Conservation (phyloP, 1,284 basidiomycete species). For the Ganoderma multipileum region DNA sequence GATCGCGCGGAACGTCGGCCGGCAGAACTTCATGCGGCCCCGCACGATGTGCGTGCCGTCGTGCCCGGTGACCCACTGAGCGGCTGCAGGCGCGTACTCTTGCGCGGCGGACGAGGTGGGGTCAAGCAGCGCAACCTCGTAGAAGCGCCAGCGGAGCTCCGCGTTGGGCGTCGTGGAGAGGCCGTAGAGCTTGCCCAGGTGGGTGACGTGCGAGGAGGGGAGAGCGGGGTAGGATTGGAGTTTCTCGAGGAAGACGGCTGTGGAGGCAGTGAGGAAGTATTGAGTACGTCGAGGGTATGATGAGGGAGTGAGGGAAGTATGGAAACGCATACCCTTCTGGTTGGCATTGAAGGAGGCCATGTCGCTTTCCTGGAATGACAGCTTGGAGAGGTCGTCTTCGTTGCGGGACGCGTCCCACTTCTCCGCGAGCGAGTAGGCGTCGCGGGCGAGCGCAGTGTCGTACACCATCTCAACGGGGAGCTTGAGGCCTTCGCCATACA, state of each 20-base stretch:
- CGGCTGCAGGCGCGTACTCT: constrained; percentile 56
- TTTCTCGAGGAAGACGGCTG: constrained; percentile 80
- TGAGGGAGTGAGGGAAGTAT: constrained; percentile 1
- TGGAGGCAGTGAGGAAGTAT: constrained; percentile 7
- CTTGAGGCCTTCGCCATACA: constrained; percentile 82
- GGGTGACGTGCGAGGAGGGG: constrained; percentile 58
- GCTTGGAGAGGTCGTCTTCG: constrained; percentile 49
- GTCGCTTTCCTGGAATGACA: constrained; percentile 61
- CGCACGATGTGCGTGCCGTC: constrained; percentile 67
- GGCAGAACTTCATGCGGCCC: constrained; percentile 86
- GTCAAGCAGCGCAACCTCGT: constrained; percentile 65
- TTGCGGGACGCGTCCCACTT: constrained; percentile 79
- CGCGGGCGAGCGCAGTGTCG: constrained; percentile 80
- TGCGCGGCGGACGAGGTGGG: constrained; percentile 55
- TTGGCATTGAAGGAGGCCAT: constrained; percentile 68
- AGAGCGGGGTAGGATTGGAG: constrained; percentile 64
- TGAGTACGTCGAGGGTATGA: neutral
- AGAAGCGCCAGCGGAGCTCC: constrained; percentile 80
- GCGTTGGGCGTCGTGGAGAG: constrained; percentile 63
- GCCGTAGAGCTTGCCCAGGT: constrained; percentile 63
- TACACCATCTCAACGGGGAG: constrained; percentile 87
- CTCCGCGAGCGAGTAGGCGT: constrained; percentile 75
- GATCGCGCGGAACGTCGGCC: constrained; percentile 67
- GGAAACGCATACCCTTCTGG: constrained; percentile 59
- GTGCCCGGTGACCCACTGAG: constrained; percentile 73